Percentiles rank a stretch among this genome's conserved stretches.
These are phyloP conservation scores for Rhododendron molle DNA, from an alignment of 148 eudicot species.

Conservation along the genomic window DNA sequence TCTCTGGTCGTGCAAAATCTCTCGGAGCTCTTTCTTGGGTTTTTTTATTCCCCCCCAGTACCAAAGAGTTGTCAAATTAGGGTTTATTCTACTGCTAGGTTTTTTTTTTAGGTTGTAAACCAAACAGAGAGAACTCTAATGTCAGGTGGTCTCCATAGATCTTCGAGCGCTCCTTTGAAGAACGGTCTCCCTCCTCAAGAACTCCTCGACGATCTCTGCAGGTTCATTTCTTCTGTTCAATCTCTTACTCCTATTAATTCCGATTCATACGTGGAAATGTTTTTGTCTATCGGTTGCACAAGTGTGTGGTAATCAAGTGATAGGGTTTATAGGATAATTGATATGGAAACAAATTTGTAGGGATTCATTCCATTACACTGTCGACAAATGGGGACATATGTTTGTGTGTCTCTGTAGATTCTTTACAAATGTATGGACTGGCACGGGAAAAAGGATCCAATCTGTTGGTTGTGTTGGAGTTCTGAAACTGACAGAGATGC, in stretches of 20 bases:
- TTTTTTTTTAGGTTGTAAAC: not conserved
- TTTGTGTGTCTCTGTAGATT: not conserved
- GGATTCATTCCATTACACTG: not conserved
- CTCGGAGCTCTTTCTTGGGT: not conserved
- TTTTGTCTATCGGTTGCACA: not conserved
- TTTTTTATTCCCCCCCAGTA: not conserved
- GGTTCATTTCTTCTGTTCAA: constrained; percentile 28
- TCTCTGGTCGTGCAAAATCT: not conserved
- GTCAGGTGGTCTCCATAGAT: constrained; percentile 72
- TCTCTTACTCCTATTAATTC: not conserved
- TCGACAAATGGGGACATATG: not conserved
- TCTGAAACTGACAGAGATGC: not conserved
- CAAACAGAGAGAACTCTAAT: constrained; percentile 22
- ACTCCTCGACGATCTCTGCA: constrained; percentile 99
- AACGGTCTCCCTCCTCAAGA: constrained; percentile 91
- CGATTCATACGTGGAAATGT: not conserved
- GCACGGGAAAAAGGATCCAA: not conserved
- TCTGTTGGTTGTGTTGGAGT: not conserved
- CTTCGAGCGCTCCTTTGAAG: constrained; percentile 63
- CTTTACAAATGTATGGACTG: not conserved
- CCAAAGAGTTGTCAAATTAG: not conserved
- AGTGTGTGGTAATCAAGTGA: not conserved
- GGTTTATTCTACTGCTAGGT: not conserved
- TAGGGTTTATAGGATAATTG: not conserved
- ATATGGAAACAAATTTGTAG: not conserved